Evolutionary conservation across 106 monocot genomes (phyloP), one percentile per base, ranked within the genome.

Genomic region (Chionographis japonica): DNA sequence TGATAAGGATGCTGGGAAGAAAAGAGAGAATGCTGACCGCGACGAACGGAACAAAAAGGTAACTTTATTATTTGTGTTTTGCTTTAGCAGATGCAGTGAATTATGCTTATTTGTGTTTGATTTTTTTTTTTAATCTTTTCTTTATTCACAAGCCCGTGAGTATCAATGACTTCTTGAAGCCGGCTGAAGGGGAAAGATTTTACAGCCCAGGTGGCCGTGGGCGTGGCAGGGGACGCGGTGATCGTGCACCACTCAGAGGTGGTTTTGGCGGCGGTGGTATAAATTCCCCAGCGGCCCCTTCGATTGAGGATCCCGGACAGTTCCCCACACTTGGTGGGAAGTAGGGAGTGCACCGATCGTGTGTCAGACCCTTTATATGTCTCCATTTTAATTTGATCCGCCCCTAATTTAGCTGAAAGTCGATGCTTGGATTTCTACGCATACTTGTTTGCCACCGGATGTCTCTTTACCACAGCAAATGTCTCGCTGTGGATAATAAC

Each of bases 141-240:
- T 4, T 14, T 17, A 38, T 56, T 4, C 16, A 20, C 14, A 4
- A 84, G 84, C 63, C 76, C 17, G 58, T 84, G 50, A 76, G 64
- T 64, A 84, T 84, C 76, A 80, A 67, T 13, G 80, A 84, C 39
- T 84, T 84, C 19, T 42, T 84, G 69, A 84, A 84, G 72, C 84
- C 84, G 4, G 76, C 76, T 13, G 80, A 80, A 43, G 84, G 84
- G 3, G 84, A 69, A 43, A 68, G 63, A 46, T 63, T 62, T 27
- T 73, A 76, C 38, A 39, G 13, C 37, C 70, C 75, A 12, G 16
- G 75, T 2, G 68, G 79, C 2, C 75, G 76, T 18, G 79, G 84
- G 8, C 76, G 84, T 5, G 80, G 84, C 1, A 42, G 84, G 12
- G 84, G 79, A 10, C 52, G 71, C 6, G 75, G 78, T 13, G 83